These are phyloP conservation scores for Coelastrella sp. DNA, from an alignment of 139 green algal species.

Conservation along the genomic window DNA sequence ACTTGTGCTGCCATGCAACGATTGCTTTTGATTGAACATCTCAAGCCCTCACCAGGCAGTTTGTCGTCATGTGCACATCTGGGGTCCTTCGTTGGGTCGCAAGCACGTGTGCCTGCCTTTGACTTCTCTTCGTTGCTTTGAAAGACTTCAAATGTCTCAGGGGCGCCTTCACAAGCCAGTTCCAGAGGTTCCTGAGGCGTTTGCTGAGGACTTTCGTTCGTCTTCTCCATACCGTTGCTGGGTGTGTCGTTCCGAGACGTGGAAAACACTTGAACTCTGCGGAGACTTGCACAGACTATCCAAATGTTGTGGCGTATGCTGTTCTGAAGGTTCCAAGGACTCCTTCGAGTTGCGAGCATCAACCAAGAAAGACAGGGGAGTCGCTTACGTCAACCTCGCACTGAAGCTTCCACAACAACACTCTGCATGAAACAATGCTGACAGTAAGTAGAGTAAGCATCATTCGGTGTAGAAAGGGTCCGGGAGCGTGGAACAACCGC, in stretches of 20 bases:
- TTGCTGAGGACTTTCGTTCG: not conserved
- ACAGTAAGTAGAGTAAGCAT: no score
- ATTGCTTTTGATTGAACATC: no score
- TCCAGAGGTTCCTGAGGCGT: not conserved
- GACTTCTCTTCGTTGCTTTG: not conserved
- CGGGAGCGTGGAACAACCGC: no score
- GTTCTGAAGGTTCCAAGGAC: no score
- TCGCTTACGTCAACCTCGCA: not conserved
- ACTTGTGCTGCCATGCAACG: no score
- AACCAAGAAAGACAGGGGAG: not conserved
- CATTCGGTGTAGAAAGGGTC: no score
- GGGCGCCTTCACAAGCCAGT: not conserved
- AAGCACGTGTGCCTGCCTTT: not conserved
- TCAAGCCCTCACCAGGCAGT: not conserved
- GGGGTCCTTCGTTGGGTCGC: not conserved
- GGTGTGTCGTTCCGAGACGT: no score
- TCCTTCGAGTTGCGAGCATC: not conserved
- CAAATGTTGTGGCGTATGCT: no score
- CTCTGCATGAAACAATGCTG: not conserved
- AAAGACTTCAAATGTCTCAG: not conserved
- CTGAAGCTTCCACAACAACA: not conserved
- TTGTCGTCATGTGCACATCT: not conserved
- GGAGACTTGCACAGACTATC: no score
- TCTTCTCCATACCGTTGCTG: conserved; percentile 13
- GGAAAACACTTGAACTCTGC: no score